Base-by-base conservation (phyloP, 768 basidiomycete genomes). In the Rhizopogon vesiculosus region DNA sequence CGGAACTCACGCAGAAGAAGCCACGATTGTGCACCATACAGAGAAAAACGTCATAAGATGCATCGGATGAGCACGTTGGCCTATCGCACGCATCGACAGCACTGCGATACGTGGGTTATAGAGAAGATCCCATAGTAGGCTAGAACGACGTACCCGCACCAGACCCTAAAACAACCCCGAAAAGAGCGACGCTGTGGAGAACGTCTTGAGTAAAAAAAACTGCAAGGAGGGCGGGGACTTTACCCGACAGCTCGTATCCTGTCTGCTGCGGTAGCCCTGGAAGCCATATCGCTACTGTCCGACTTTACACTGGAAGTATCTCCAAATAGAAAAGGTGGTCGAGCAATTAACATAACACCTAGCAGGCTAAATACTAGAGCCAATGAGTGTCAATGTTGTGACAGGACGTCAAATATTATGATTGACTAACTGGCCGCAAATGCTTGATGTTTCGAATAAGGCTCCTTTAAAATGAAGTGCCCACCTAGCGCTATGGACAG, bases 281-380 rank as follows among this genome's bases (percentile, higher is more conserved):
- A 51, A 10, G 51, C 56, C 3, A 29, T 22, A 28, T 35, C 55
- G n/a, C 18, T 49, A 18, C 55, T 57, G 15, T 35, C 50, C 10
- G 29, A 38, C 15, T 45, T 45, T 12, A 28, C 31, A 3, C 31
- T 18, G 28, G 44, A 38, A 29, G 57, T 48, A 53, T 58, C 54
- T 3, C 86, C 87, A 61, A 97, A 95, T 7, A 97, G 61, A 51
- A 84, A 83, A 1, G 78, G 72, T 0, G 93, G 93, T 38, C 90
- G 77, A 10, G 92, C 89, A 49, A 97, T 91, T 7, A 93, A 75
- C 13, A 94, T 67, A 8, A 93, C 91, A 0, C 93, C 93, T 8
- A 80, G 42, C 33, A 95, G 76, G 67, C 89, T 87, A 45, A 79
- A 76, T 7, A 87, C 82, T 81, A 62, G 6, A 18, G 44, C 19